These are phyloP conservation scores for Biscutella auriculata DNA, from an alignment of 441 rosid species.

Conservation along the genomic window DNA sequence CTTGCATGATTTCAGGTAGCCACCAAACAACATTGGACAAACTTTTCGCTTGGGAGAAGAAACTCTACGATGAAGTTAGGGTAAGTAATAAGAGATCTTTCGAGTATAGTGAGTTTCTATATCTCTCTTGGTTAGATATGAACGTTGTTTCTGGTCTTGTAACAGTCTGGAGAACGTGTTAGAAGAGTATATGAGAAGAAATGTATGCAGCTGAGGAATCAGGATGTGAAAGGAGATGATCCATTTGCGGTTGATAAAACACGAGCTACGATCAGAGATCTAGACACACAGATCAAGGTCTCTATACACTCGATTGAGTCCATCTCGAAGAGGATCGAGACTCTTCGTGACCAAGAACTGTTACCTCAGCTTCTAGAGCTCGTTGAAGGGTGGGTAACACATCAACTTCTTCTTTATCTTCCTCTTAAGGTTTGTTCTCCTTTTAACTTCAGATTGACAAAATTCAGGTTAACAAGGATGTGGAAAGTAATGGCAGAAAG, in stretches of 20 bases:
- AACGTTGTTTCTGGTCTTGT: not conserved
- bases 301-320: slow-evolving; percentile 84
- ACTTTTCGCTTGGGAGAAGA: slow-evolving; percentile 93
- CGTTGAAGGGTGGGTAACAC: slow-evolving; percentile 49
- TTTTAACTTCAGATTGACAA: too few species aligned
- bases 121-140: too few species aligned
- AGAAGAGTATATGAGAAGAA: slow-evolving; percentile 85
- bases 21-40: slow-evolving; percentile 86
- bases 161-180: slow-evolving; percentile 78
- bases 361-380: slow-evolving; percentile 81
- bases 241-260: slow-evolving; percentile 61
- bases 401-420: too few species aligned
- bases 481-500: slow-evolving; percentile 96
- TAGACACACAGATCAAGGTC: slow-evolving; percentile 69
- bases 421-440: too few species aligned
- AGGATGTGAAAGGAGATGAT: slow-evolving; percentile 79
- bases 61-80: slow-evolving; percentile 86
- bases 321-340: slow-evolving; percentile 68
- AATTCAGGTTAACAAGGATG: slow-evolving; percentile 39
- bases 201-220: slow-evolving; percentile 57
- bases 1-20: slow-evolving; percentile 56
- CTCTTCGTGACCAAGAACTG: slow-evolving; percentile 85
- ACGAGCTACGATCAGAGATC: slow-evolving; percentile 55
- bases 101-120: too few species aligned
- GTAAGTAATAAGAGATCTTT: slow-evolving; percentile 27